Conservation (phyloP, 2,329 filamentous ascomycete genomes). For the Acephala macrosclerotiorum region DNA sequence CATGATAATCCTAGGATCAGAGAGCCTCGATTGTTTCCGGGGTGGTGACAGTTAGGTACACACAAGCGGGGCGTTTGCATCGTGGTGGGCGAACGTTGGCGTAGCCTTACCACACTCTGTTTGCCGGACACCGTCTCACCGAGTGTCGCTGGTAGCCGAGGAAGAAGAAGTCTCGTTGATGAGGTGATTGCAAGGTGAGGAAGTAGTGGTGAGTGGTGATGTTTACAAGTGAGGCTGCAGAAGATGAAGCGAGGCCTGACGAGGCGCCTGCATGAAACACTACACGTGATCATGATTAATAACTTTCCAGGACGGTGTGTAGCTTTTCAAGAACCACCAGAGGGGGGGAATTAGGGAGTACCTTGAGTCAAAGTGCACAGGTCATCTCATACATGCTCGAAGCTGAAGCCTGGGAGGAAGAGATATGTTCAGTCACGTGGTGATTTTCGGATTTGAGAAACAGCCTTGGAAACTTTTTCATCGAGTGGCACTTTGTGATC, state of each 20-base stretch:
- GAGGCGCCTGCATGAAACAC: background rate
- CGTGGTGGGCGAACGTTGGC: background rate
- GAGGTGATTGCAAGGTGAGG: background rate
- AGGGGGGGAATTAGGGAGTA: too few relatives aligned
- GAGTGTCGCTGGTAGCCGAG: background rate
- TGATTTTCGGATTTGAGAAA: too few relatives aligned
- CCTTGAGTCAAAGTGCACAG: too few relatives aligned
- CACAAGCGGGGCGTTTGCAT: conserved; percentile 10
- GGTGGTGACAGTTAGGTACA: conserved; percentile 4
- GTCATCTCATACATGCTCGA: too few relatives aligned
- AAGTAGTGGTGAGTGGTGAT: background rate
- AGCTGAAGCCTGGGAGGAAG: too few relatives aligned
- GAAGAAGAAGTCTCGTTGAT: background rate
- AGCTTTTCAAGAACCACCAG: too few relatives aligned
- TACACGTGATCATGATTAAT: background rate
- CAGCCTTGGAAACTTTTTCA: too few relatives aligned
- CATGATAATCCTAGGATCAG: background rate
- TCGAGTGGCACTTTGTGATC: too few relatives aligned
- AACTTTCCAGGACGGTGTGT: too few relatives aligned
- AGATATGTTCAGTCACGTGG: too few relatives aligned
- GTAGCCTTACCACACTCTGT: background rate
- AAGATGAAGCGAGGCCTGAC: background rate
- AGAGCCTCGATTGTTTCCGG: background rate
- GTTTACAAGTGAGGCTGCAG: too few relatives aligned
- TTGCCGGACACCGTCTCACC: background rate